Evolutionary conservation across 345 rosid genomes (phyloP), one percentile per base, ranked within the genome.

Genomic region (Xanthoceras sorbifolium): DNA sequence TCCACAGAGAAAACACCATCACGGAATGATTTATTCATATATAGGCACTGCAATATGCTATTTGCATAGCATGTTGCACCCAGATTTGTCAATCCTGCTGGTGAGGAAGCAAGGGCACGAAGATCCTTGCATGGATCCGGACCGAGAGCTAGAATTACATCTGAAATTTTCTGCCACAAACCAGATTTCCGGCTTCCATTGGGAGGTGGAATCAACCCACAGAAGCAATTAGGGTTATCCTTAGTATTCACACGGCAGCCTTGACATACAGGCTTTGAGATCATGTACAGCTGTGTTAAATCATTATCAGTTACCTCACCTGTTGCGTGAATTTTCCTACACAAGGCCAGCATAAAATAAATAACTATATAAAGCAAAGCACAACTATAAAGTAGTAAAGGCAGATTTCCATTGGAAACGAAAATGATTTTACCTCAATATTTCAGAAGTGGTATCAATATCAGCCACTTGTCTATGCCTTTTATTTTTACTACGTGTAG

Each of bases 1-100:
- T 96, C 99, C 66, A 92, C 91, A 77, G 94, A 87, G 79, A 96
- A 96, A 81, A 96, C 86, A 42, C 94, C 92, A 79, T 86, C 86
- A 32, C 98, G 84, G 59, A 96, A 96, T 25, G 90, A 85, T 78
- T 87, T 80, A 72, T 93, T 93, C 99, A 93, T 93, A 86, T 93
- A 90, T 22, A 96, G 78, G 81, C 91, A 93, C 79, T 96, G 99
- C 62, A 96, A 91, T 77, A 96, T 93, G 82, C 99, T 96, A 79
- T 96, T 96, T 46, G 99, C 99, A 82, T 96, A 96, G 84, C 99
- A 93, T 31, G 99, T 96, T 52, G 99, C 99, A 11, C 98, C 98
- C 60, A 96, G 75, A 79, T 96, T 96, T 36, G 99, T 91, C 28
- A 96, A 87, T 64, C 99, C 99, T 31, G 98, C 97, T 0, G 98